phyloP scores from a whole-genome alignment of 2,329 filamentous ascomycete genomes.

The Cladophialophora bantiana region DNA sequence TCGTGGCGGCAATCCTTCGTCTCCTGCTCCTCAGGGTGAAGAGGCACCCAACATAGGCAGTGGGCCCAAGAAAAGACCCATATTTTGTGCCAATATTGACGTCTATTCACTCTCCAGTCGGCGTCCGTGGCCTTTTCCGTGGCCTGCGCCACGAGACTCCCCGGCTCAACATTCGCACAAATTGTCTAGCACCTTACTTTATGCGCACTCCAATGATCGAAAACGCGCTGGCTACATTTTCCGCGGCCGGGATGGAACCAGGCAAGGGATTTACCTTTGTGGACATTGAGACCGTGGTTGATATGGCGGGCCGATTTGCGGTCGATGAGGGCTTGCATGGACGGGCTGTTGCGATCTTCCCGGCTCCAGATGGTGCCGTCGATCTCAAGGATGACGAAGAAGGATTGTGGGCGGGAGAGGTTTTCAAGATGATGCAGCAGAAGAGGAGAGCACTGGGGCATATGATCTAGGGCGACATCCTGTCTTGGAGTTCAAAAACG shows the following conservation, averaged over 20 bases:
- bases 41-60: neutral
- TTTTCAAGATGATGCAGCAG: slow-evolving; percentile 12
- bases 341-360: slow-evolving; percentile 5
- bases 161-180: slow-evolving; percentile 19
- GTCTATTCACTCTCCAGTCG: slow-evolving; percentile 20
- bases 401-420: slow-evolving; percentile 15
- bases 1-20: too few species aligned
- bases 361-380: slow-evolving; percentile 1
- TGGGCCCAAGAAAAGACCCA: neutral
- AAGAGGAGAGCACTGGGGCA: slow-evolving; percentile 17
- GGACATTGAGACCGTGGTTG: slow-evolving; percentile 18
- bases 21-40: neutral
- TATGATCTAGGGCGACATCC: slow-evolving; percentile 1
- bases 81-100: neutral
- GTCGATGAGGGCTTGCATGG: slow-evolving; percentile 24
- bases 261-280: slow-evolving; percentile 22
- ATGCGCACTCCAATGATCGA: slow-evolving; percentile 14
- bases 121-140: slow-evolving; percentile 36
- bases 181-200: slow-evolving; percentile 21
- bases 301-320: slow-evolving; percentile 16
- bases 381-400: slow-evolving; percentile 24
- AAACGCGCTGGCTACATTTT: slow-evolving; percentile 4
- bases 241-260: slow-evolving; percentile 11
- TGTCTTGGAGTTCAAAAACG: neutral
- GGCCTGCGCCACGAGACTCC: slow-evolving; percentile 21